Percentiles rank a stretch among this genome's conserved stretches.
These are phyloP conservation scores for Eutrema salsugineum DNA, from an alignment of 441 rosid species.

Conservation along the genomic window DNA sequence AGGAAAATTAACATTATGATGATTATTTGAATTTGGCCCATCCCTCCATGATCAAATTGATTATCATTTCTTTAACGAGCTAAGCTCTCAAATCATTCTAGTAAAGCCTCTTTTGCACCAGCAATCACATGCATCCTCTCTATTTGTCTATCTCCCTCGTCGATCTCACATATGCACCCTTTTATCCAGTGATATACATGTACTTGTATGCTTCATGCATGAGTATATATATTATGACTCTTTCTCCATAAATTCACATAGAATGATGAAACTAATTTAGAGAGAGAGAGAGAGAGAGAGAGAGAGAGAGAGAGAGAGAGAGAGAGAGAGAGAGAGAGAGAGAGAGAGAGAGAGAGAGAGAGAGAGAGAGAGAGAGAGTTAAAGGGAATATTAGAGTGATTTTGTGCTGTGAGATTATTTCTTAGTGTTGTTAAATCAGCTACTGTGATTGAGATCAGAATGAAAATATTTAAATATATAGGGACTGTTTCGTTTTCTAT, in stretches of 20 bases:
- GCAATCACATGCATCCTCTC: slow-evolving; percentile 29
- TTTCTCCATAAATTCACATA: slow-evolving; percentile 13
- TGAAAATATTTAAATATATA: slow-evolving; percentile 30
- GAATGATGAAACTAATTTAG: slow-evolving; percentile 7
- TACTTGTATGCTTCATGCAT: background rate
- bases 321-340: background rate
- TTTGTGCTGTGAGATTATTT: slow-evolving; percentile 6
- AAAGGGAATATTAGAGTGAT: background rate
- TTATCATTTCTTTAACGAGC: slow-evolving; percentile 25
- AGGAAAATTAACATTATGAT: slow-evolving; percentile 25
- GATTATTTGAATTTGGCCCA: slow-evolving; percentile 22
- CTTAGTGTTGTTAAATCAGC: slow-evolving; percentile 1
- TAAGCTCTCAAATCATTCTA: slow-evolving; percentile 19
- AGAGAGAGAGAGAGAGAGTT: slow-evolving; percentile 12
- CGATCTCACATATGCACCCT: background rate
- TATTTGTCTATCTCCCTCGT: slow-evolving; percentile 21
- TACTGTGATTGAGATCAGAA: slow-evolving; percentile 29
- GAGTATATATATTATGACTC: slow-evolving; percentile 18
- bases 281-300: background rate
- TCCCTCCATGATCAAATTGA: slow-evolving; percentile 28
- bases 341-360: background rate
- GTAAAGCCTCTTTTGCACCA: slow-evolving; percentile 27
- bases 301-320: slow-evolving; percentile 15
- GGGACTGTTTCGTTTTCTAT: slow-evolving; percentile 9
- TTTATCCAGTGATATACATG: background rate